These are phyloP conservation scores for Lentinula novae-zelandiae DNA, from an alignment of 1,284 basidiomycete genomes.

Conservation along the genomic window DNA sequence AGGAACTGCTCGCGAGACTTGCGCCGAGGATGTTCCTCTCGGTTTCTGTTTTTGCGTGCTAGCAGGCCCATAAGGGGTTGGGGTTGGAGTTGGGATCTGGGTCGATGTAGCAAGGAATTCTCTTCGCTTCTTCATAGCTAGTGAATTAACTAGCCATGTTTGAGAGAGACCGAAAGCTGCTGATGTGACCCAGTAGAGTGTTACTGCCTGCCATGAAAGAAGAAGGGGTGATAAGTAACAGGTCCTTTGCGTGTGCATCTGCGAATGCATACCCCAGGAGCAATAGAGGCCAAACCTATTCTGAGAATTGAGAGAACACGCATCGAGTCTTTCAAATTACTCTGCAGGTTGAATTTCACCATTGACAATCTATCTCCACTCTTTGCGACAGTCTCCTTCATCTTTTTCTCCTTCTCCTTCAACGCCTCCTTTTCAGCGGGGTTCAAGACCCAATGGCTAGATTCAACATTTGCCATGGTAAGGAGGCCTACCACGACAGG, in stretches of 20 bases:
- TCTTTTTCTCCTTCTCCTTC: slow-evolving; percentile 41
- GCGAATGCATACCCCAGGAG: slow-evolving; percentile 64
- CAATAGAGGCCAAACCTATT: slow-evolving; percentile 72
- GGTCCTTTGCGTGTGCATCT: not conserved
- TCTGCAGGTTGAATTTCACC: not conserved
- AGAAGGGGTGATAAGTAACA: slow-evolving; percentile 9
- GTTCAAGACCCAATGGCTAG: slow-evolving; percentile 64
- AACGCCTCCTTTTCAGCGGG: slow-evolving; percentile 47
- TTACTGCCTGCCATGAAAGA: slow-evolving; percentile 52
- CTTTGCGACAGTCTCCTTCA: slow-evolving; percentile 40
- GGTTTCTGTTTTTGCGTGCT: not conserved
- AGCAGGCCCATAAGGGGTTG: not conserved
- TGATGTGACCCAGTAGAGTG: slow-evolving; percentile 84
- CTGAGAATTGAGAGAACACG: slow-evolving; percentile 61
- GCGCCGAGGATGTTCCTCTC: slow-evolving; percentile 8
- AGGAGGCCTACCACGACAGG: slow-evolving; percentile 72
- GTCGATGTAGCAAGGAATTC: slow-evolving; percentile 18
- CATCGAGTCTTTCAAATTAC: slow-evolving; percentile 28
- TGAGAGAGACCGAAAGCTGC: slow-evolving; percentile 78
- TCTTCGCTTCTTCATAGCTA: slow-evolving; percentile 45
- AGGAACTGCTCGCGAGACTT: not conserved
- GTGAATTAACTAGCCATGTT: slow-evolving; percentile 72
- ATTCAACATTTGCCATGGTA: slow-evolving; percentile 77
- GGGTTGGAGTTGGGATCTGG: slow-evolving; percentile 1
- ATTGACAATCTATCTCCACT: slow-evolving; percentile 23